Evolutionary conservation across 306 rosid genomes (phyloP).

Genomic region (apple (Malus domestica)): ASM211411v1 NC_041798.1:8572501-8573000

Average conservation of each 20-base stretch:
- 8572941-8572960: slow-evolving; percentile 6
- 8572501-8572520: not conserved
- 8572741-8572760: slow-evolving; percentile 78
- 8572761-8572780: slow-evolving; percentile 81
- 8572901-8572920: slow-evolving; percentile 20
- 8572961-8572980: slow-evolving; percentile 30
- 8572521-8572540: not conserved
- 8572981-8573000: slow-evolving; percentile 26
- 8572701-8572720: slow-evolving; percentile 51
- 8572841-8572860: slow-evolving; percentile 13
- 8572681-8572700: slow-evolving; percentile 98
- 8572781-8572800: slow-evolving; percentile 84
- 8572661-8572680: slow-evolving; percentile 82
- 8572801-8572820: slow-evolving; percentile 66
- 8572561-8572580: slow-evolving; percentile 5
- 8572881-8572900: slow-evolving; percentile 8
- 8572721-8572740: slow-evolving; percentile 92
- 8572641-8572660: slow-evolving; percentile 92
- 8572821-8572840: slow-evolving; percentile 76
- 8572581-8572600: not conserved
- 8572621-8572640: slow-evolving; percentile 92
- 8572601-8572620: slow-evolving; percentile 65
- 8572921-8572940: slow-evolving; percentile 17
- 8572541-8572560: slow-evolving; percentile 1
- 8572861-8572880: slow-evolving; percentile 24